A percentile compares a stretch with the other conserved stretches of the same genome.
These are phyloP conservation scores for Haematococcus lacustris DNA, from an alignment of 139 green algal species.

Conservation along the genomic window DNA sequence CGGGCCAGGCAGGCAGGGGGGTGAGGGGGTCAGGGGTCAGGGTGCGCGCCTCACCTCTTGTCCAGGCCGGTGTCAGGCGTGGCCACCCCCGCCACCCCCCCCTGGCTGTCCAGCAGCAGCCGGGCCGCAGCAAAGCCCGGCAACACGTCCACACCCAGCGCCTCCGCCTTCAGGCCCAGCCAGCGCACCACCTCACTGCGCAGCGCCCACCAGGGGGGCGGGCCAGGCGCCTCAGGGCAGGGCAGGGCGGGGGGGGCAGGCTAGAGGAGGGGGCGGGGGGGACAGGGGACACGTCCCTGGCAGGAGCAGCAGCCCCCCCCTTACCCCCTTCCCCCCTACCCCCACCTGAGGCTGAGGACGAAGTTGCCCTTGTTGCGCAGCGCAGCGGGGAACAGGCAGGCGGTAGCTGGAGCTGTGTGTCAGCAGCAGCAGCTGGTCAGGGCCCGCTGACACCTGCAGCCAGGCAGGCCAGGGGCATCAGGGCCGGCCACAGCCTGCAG, in stretches of 20 bases:
- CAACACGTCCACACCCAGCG: conserved; percentile 82
- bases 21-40: too few relatives aligned
- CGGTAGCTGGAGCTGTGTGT: too few relatives aligned
- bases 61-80: conserved; percentile 76
- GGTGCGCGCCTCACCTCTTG: conserved; percentile 29
- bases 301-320: too few relatives aligned
- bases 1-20: too few relatives aligned
- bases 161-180: conserved; percentile 72
- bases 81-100: conserved; percentile 59
- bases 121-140: conserved; percentile 71
- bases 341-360: conserved; percentile 78
- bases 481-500: too few relatives aligned
- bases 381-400: too few relatives aligned
- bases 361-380: conserved; percentile 86
- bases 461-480: too few relatives aligned
- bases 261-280: too few relatives aligned
- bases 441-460: conserved; percentile 8
- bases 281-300: too few relatives aligned
- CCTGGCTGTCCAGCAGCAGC: conserved; percentile 45
- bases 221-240: neutral
- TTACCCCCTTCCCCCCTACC: too few relatives aligned
- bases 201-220: neutral
- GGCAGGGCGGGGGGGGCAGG: neutral
- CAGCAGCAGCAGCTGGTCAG: conserved; percentile 39
- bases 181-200: conserved; percentile 67